Conservation (phyloP, 1,284 basidiomycete genomes). For the Ceraceosorus guamensis region DNA sequence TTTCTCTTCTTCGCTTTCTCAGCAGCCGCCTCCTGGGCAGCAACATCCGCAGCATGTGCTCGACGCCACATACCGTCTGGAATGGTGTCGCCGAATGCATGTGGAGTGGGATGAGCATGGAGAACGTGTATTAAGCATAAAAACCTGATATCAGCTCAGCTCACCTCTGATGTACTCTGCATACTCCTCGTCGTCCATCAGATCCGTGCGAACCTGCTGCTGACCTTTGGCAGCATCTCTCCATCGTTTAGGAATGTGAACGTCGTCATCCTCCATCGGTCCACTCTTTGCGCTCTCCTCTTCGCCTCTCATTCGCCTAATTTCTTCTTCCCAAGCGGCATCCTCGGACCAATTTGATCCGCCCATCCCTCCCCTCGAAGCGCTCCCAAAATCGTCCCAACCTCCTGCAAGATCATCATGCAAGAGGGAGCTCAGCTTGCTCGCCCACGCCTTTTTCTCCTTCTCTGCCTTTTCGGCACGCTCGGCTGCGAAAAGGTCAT, state of each 20-base stretch:
- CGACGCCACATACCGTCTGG: slow-evolving; percentile 6
- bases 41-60: not conserved
- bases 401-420: slow-evolving; percentile 2
- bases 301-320: not conserved
- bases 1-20: slow-evolving; percentile 3
- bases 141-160: no score
- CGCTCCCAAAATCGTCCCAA: slow-evolving; percentile 1
- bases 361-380: not conserved
- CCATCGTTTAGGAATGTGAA: slow-evolving; percentile 2
- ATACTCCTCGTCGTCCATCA: slow-evolving; percentile 7
- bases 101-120: no score
- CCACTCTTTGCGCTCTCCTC: no score
- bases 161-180: slow-evolving; percentile 4
- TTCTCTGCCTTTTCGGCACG: not conserved
- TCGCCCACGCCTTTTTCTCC: slow-evolving; percentile 2
- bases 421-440: not conserved
- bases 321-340: slow-evolving; percentile 4
- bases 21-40: not conserved
- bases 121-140: no score
- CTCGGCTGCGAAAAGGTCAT: slow-evolving; percentile 2
- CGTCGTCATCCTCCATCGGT: no score
- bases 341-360: not conserved
- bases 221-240: slow-evolving; percentile 1
- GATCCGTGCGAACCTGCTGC: not conserved
- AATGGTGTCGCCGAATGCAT: no score